Base-by-base conservation (phyloP, 345 rosid genomes). In the Kernera saxatilis region DNA sequence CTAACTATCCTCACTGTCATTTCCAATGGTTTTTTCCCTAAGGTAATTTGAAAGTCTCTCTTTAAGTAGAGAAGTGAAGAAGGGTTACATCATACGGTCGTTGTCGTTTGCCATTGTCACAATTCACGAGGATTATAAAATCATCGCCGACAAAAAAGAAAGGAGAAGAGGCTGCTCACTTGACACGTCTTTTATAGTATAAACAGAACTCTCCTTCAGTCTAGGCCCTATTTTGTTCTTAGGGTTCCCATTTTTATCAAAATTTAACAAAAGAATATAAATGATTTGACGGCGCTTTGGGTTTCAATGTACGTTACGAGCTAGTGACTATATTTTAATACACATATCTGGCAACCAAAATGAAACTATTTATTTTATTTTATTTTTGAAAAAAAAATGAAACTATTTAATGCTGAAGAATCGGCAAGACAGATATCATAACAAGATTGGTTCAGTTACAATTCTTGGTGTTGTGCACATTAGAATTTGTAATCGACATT, bases 141-240 rank as follows among this genome's bases (percentile, higher is more conserved):
- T 26, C 71, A 27, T 57, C 52, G 60, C 77, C 77, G 77, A 73
- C 77, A 66, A 37, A 72, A 36, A n/a, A 8, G 17, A 8, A 33
- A 2, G 37, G 13, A 39, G 53, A 73, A 55, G 60, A 65, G 67
- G 72, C 32, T 73, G 22, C 48, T 39, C 45, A 66, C 17, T 37
- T 29, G n/a, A 48, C 72, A 66, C 72, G 77, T 73, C 32, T 64
- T 12, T 15, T 32, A 22, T 22, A 40, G 55, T 7, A 41, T 62
- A 25, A 33, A 51, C 26, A 11, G 19, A 64, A 14, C 40, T 33
- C 12, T 54, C 40, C 64, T 64, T 35, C 13, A 64, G 25, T 54
- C 56, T 44, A 54, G 65, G 54, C 22, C 50, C 46, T 65, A 54
- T 17, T 22, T 22, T 45, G 50, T 64, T 73, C 43, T 40, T 46